phyloP scores from a whole-genome alignment of 192 early-diverging fungal genomes.

The Coemansia interrupta region DNA sequence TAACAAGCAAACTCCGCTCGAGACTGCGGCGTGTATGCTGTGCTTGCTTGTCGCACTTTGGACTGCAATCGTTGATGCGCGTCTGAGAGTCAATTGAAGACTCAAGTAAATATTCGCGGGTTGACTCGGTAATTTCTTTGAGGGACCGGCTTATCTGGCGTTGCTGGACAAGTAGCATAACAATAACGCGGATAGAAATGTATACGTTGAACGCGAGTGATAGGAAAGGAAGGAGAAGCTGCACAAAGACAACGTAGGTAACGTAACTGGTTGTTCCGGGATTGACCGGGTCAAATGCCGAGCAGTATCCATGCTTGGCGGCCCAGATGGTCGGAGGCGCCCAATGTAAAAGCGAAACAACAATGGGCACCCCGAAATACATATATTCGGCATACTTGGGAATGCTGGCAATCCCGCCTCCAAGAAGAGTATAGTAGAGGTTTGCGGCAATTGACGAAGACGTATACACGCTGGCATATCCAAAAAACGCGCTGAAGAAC shows the following conservation, averaged over 20 bases:
- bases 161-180: neutral
- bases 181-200: neutral
- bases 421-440: slow-evolving; percentile 1
- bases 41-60: neutral
- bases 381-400: slow-evolving; percentile 2
- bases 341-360: slow-evolving; percentile 1
- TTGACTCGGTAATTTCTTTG: neutral
- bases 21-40: neutral
- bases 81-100: neutral
- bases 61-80: neutral
- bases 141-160: slow-evolving; percentile 4
- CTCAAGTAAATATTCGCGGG: neutral
- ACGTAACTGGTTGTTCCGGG: neutral
- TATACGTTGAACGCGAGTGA: slow-evolving; percentile 1
- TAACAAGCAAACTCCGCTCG: neutral
- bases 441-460: slow-evolving; percentile 12
- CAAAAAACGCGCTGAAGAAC: slow-evolving; percentile 8
- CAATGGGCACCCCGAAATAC: slow-evolving; percentile 4
- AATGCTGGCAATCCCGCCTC: neutral
- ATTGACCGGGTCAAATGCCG: slow-evolving; percentile 3
- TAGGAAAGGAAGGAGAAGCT: slow-evolving; percentile 5
- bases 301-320: slow-evolving; percentile 7
- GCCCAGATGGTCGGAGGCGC: slow-evolving; percentile 3
- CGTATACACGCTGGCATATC: slow-evolving; percentile 12
- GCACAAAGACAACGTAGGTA: slow-evolving; percentile 1